Percentiles rank a stretch among this genome's conserved stretches.
These are phyloP conservation scores for Lecanoromycetidae sp. DNA, from an alignment of 2,329 filamentous ascomycete species.

Conservation along the genomic window DNA sequence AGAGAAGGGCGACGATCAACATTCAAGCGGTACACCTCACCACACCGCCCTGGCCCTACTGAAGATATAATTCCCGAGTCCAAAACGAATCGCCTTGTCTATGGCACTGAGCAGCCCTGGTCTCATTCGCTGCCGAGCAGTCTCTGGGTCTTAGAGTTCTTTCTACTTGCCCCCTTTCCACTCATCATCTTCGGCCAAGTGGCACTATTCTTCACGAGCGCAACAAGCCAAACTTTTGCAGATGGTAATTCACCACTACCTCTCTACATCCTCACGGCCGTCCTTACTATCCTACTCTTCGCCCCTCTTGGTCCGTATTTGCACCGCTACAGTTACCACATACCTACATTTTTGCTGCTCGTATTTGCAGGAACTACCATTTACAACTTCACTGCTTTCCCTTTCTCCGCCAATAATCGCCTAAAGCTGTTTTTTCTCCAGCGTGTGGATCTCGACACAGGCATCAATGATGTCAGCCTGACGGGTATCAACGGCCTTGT, in stretches of 20 bases:
- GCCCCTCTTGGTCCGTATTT: constrained; percentile 72
- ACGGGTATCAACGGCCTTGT: constrained; percentile 59
- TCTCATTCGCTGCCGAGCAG: constrained; percentile 65
- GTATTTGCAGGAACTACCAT: constrained; percentile 64
- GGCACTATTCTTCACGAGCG: constrained; percentile 57
- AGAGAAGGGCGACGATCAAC: constrained; percentile 27
- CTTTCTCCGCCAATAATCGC: constrained; percentile 66
- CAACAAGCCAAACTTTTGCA: constrained; percentile 66
- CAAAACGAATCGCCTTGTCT: constrained; percentile 33
- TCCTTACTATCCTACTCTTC: constrained; percentile 58
- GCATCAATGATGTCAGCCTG: constrained; percentile 57
- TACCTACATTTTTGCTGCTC: constrained; percentile 64
- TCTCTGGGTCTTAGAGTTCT: constrained; percentile 79
- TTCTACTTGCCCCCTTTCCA: constrained; percentile 65
- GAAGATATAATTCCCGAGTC: constrained; percentile 23
- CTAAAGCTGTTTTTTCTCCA: constrained; percentile 86
- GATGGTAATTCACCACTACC: constrained; percentile 65
- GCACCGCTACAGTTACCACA: constrained; percentile 70
- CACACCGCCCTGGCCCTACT: constrained; percentile 20
- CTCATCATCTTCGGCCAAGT: constrained; percentile 68
- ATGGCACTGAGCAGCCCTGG: constrained; percentile 72
- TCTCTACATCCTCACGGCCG: constrained; percentile 58
- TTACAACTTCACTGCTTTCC: constrained; percentile 79
- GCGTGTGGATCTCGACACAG: constrained; percentile 61
- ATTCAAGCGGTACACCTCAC: constrained; percentile 13